Conservation (phyloP, 305 asterid species). For the Plantago coronopus region DNA sequence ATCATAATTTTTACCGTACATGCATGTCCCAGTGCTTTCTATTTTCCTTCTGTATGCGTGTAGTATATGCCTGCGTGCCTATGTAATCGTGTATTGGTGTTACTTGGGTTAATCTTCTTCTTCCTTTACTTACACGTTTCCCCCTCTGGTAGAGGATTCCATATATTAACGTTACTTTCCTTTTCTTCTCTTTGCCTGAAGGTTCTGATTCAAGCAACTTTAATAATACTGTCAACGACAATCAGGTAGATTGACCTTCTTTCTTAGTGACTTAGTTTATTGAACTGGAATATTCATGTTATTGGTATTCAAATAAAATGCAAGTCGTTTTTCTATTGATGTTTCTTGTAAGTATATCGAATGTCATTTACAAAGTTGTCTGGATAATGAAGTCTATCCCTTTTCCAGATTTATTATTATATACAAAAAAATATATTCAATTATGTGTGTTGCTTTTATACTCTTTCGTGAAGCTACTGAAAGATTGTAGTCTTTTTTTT, state of each 20-base stretch:
- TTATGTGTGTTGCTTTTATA: background rate
- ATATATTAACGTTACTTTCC: slow-evolving; percentile 16
- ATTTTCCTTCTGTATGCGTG: background rate
- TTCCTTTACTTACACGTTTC: background rate
- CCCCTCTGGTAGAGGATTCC: background rate
- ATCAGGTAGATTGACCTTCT: slow-evolving; percentile 48
- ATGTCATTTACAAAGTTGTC: slow-evolving; percentile 1
- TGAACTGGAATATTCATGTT: background rate
- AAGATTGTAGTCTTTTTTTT: background rate
- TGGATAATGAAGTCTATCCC: background rate
- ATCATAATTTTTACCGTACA: no score
- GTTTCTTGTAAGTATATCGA: slow-evolving; percentile 1
- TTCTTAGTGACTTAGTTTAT: slow-evolving; percentile 17
- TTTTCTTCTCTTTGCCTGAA: slow-evolving; percentile 32
- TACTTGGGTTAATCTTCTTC: no score
- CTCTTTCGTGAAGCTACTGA: background rate
- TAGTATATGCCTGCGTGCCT: background rate
- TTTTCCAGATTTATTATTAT: background rate
- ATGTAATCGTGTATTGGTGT: background rate
- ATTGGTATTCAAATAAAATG: background rate
- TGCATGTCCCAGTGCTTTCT: no score
- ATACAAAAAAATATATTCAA: no score
- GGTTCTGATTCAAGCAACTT: slow-evolving; percentile 77
- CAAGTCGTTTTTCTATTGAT: slow-evolving; percentile 5
- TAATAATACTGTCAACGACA: slow-evolving; percentile 80